Percentiles rank a stretch among this genome's conserved stretches.
Conservation (phyloP, 2,329 filamentous ascomycete genomes). For the Botrytis elliptica region DNA sequence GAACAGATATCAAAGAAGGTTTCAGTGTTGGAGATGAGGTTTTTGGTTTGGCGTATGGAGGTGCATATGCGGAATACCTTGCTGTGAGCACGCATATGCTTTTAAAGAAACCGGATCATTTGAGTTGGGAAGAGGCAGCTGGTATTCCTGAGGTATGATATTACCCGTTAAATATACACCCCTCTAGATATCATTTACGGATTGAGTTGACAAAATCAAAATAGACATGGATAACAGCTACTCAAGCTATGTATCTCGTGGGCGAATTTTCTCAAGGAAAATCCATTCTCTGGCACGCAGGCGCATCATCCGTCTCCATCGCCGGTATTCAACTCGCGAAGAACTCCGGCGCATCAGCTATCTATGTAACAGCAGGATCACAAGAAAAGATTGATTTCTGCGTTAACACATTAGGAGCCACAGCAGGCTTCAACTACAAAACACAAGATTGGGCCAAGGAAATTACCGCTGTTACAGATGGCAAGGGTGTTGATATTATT, state of each 20-base stretch:
- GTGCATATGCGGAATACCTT: slow-evolving; percentile 85
- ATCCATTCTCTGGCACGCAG: slow-evolving; percentile 86
- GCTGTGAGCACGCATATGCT: slow-evolving; percentile 76
- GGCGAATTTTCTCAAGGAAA: slow-evolving; percentile 70
- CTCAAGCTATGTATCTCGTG: slow-evolving; percentile 82
- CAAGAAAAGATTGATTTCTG: slow-evolving; percentile 81
- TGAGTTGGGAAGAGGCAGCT: slow-evolving; percentile 74
- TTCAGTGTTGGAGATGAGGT: slow-evolving; percentile 78
- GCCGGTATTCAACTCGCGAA: slow-evolving; percentile 80
- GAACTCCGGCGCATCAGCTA: slow-evolving; percentile 63
- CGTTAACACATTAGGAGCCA: slow-evolving; percentile 71
- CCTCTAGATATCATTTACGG: neutral
- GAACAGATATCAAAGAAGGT: slow-evolving; percentile 46
- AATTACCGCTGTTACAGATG: slow-evolving; percentile 68
- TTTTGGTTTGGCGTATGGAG: slow-evolving; percentile 87
- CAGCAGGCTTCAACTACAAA: slow-evolving; percentile 80
- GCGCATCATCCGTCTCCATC: slow-evolving; percentile 84
- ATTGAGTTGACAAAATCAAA: neutral
- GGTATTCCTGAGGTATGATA: slow-evolving; percentile 70
- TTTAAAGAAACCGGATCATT: slow-evolving; percentile 70
- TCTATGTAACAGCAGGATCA: slow-evolving; percentile 80
- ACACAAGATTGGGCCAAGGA: slow-evolving; percentile 72
- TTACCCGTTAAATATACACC: neutral
- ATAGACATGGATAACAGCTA: slow-evolving; percentile 81
- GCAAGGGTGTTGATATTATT: slow-evolving; percentile 79